Percentiles rank a stretch among this genome's conserved stretches.
Conservation (phyloP, 257 asterid genomes). For the Solanum chmielewskii region DNA sequence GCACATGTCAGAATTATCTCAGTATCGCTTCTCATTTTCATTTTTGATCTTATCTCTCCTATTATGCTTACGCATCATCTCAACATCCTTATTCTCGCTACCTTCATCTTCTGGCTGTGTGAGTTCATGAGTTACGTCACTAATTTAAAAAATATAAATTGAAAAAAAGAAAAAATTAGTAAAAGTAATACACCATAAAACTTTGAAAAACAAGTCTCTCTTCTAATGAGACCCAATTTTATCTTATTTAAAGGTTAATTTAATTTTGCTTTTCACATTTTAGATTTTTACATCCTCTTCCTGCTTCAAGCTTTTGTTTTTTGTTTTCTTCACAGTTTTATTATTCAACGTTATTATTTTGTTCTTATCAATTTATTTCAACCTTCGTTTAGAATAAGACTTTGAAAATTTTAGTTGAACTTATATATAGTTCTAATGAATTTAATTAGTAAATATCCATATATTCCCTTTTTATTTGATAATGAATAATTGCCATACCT, state of each 20-base stretch:
- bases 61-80: no score
- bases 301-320: neutral
- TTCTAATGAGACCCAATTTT: neutral
- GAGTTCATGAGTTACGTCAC: no score
- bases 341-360: neutral
- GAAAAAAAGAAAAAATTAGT: neutral
- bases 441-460: no score
- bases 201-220: neutral
- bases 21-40: no score
- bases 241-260: neutral
- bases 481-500: neutral
- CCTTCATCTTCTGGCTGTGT: rapidly evolving
- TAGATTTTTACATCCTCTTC: neutral
- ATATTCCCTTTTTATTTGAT: neutral
- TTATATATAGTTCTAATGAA: neutral
- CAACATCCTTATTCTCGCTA: no score
- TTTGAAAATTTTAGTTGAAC: neutral
- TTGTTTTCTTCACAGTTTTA: neutral
- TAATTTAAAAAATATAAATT: no score
- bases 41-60: no score
- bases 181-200: neutral
- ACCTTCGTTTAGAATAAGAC: neutral
- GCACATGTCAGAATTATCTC: no score
- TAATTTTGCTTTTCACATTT: neutral
- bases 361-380: neutral